Evolutionary conservation across 1,284 basidiomycete genomes (phyloP), one percentile per base, ranked within the genome.

Genomic region (Schizophyllum commune): DNA sequence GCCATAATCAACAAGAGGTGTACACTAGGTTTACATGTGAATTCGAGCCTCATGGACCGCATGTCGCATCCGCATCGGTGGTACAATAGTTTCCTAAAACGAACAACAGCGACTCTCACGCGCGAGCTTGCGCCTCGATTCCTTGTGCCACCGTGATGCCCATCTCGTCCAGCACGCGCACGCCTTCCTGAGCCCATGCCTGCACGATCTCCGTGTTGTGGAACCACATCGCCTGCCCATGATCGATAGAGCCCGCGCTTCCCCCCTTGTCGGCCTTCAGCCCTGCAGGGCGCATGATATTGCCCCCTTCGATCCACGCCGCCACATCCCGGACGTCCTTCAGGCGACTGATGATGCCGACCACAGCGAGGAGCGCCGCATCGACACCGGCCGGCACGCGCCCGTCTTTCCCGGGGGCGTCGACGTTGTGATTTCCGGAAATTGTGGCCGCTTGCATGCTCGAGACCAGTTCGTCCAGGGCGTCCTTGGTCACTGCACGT

Each of bases 301-400:
- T 82, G 4, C 82, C 83, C 1, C 68, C 66, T n/a, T 75, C 75
- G 22, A 86, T 77, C 85, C 85, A 87, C 1, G 74, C 76, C 0
- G 81, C 79, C 57, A 86, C 78, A 60, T 82, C 83, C 56, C 70
- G 72, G 70, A 85, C 75, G 13, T 64, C 34, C 65, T 78, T 80
- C 13, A 82, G 64, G 51, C 72, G 73, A 53, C 84, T 80, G 7
- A 88, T 74, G 15, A 88, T 74, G 32, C 86, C 85, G n/a, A 87
- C 73, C 59, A 87, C 76, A 0, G 83, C 83, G 1, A 88, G 73
- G 9, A 88, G 72, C 2, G 75, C 83, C 56, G 73, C 69, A 66
- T 86, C 85, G 65, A 47, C 39, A 17, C 8, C 39, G 9, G 39
- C 39, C 2, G 39, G 39, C 13, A 47, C 39, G 8, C 39, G 39